Conservation (phyloP, 106 monocot genomes). For the Allium fistulosum region DNA sequence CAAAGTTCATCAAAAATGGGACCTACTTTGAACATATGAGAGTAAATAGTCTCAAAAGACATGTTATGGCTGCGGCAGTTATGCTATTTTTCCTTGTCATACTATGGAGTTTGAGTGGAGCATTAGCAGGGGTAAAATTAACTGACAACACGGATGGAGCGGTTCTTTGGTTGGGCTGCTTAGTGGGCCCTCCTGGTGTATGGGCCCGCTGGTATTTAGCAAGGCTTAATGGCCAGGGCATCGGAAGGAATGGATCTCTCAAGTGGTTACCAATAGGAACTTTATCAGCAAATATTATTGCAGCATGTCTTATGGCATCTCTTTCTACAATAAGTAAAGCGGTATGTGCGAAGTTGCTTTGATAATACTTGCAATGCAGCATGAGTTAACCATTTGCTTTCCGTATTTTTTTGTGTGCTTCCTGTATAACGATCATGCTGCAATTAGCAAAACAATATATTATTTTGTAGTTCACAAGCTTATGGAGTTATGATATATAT, state of each 20-base stretch:
- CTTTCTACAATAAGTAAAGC: slow-evolving; percentile 55
- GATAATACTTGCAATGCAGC: not conserved
- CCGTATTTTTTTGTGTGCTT: not conserved
- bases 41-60: slow-evolving; percentile 24
- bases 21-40: slow-evolving; percentile 20
- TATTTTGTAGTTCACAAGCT: not conserved
- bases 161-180: slow-evolving; percentile 71
- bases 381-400: not conserved
- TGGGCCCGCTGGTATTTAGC: slow-evolving; percentile 89
- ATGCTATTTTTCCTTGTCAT: slow-evolving; percentile 24
- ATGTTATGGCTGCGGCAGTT: slow-evolving; percentile 17
- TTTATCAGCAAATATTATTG: slow-evolving; percentile 66
- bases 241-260: slow-evolving; percentile 44
- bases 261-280: slow-evolving; percentile 90
- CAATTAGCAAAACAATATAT: not conserved
- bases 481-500: not conserved
- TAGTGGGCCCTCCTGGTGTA: slow-evolving; percentile 70
- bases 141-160: slow-evolving; percentile 19
- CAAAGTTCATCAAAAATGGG: slow-evolving; percentile 8
- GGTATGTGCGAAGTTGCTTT: slow-evolving; percentile 17
- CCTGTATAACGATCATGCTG: not conserved
- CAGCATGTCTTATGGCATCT: slow-evolving; percentile 68
- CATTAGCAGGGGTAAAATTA: slow-evolving; percentile 20
- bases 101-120: slow-evolving; percentile 50
- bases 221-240: slow-evolving; percentile 68